Percentiles rank a stretch among this genome's conserved stretches.
Conservation (phyloP, 495 filamentous ascomycete species). For the Penicillium steckii region DNA sequence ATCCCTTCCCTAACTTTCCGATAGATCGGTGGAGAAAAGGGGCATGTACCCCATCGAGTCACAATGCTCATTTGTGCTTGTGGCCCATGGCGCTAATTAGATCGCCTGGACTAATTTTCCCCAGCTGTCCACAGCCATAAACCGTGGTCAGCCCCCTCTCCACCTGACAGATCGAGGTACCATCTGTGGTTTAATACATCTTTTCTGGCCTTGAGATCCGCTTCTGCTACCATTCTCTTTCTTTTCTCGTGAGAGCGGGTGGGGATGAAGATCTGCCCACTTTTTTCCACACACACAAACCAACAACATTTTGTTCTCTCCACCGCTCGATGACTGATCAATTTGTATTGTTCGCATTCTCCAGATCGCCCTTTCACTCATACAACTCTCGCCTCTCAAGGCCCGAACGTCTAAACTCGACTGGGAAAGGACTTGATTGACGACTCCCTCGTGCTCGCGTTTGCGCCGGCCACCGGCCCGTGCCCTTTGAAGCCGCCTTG, state of each 20-base stretch:
- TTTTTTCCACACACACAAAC: not conserved
- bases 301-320: not conserved
- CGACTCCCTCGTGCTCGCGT: not conserved
- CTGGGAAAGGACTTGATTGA: not conserved
- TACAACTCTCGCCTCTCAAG: not conserved
- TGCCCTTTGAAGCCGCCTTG: conserved; percentile 28
- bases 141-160: conserved; percentile 5
- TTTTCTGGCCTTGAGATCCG: not conserved
- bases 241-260: conserved; percentile 4
- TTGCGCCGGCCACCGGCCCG: not conserved
- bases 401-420: not conserved
- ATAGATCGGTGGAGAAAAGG: conserved; percentile 18
- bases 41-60: conserved; percentile 15
- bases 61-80: conserved; percentile 7
- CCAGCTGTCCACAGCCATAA: not conserved
- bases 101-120: conserved; percentile 17
- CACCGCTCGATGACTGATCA: conserved; percentile 7
- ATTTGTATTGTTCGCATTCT: not conserved
- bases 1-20: not conserved
- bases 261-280: conserved; percentile 10
- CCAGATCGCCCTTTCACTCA: not conserved
- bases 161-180: conserved; percentile 13
- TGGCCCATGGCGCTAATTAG: conserved; percentile 17
- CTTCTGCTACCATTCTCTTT: conserved; percentile 4
- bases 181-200: not conserved